Evolutionary conservation across 2,329 filamentous ascomycete species (phyloP).

Genomic region (Pestalotiopsis sp.): DNA sequence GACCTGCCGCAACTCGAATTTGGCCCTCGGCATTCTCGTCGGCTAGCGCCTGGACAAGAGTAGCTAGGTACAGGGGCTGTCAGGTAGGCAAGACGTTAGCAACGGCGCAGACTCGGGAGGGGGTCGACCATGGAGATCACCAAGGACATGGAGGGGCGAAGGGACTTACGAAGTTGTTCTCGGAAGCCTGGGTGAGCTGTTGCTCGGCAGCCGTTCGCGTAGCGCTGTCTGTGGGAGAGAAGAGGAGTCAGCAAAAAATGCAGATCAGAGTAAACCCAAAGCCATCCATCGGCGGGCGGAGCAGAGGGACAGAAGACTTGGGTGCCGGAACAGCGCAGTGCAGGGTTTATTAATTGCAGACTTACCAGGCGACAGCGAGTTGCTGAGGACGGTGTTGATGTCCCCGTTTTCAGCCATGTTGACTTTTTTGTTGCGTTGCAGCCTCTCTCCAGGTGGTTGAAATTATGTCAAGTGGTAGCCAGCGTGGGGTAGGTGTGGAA

Average conservation of each 20-base stretch:
- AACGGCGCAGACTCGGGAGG: neutral
- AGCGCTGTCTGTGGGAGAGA: constrained; percentile 70
- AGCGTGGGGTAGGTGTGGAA: neutral
- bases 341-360: constrained; percentile 13
- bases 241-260: constrained; percentile 17
- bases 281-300: constrained; percentile 4
- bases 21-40: constrained; percentile 83
- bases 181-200: constrained; percentile 89
- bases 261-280: neutral
- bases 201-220: constrained; percentile 91
- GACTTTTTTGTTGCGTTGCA: constrained; percentile 32
- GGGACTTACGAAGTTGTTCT: constrained; percentile 85
- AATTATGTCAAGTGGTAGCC: constrained; percentile 5
- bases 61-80: constrained; percentile 84
- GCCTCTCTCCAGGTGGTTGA: constrained; percentile 16
- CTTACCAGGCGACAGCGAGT: constrained; percentile 93
- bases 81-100: constrained; percentile 3
- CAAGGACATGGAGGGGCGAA: constrained; percentile 25
- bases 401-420: constrained; percentile 75
- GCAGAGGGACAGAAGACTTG: constrained; percentile 12
- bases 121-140: constrained; percentile 40
- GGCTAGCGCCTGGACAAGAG: constrained; percentile 90
- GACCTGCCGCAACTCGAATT: constrained; percentile 91
- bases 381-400: constrained; percentile 96
- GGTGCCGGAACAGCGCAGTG: constrained; percentile 8